Evolutionary conservation across 2,329 filamentous ascomycete species (phyloP).

Genomic region (Clathrospora elynae): DNA sequence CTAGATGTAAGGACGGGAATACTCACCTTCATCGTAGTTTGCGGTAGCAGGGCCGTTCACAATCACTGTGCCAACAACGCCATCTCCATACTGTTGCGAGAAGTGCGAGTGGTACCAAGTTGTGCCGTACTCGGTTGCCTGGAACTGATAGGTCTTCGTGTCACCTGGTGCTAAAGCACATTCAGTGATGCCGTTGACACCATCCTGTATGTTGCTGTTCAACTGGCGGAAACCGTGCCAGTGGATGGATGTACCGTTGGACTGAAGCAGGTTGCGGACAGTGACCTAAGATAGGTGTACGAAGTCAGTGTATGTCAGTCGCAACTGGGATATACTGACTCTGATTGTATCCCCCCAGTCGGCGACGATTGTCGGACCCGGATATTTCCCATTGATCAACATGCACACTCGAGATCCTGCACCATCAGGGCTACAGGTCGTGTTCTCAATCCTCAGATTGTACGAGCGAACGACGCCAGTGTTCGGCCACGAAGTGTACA

Average conservation of each 20-base stretch:
- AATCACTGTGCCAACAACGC: slow-evolving; percentile 44
- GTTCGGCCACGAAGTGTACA: slow-evolving; percentile 48
- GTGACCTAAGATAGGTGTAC: too few species aligned
- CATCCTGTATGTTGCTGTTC: slow-evolving; percentile 61
- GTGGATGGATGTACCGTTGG: slow-evolving; percentile 67
- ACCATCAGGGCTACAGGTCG: slow-evolving; percentile 51
- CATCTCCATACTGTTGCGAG: slow-evolving; percentile 52
- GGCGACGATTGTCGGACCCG: slow-evolving; percentile 65
- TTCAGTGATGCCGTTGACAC: slow-evolving; percentile 53
- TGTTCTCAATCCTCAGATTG: slow-evolving; percentile 48
- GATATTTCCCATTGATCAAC: slow-evolving; percentile 58
- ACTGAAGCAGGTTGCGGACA: slow-evolving; percentile 59
- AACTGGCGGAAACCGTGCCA: slow-evolving; percentile 66
- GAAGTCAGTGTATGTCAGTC: too few species aligned
- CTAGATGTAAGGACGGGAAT: too few species aligned
- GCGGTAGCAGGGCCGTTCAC: slow-evolving; percentile 41
- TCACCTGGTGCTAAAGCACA: slow-evolving; percentile 57
- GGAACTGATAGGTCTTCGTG: slow-evolving; percentile 35
- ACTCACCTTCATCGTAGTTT: slow-evolving; percentile 38
- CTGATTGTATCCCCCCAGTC: slow-evolving; percentile 46
- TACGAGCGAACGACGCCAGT: slow-evolving; percentile 44
- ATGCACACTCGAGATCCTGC: slow-evolving; percentile 42
- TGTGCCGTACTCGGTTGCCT: slow-evolving; percentile 38
- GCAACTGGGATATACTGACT: too few species aligned
- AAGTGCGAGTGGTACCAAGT: slow-evolving; percentile 52